Evolutionary conservation across 2,329 filamentous ascomycete genomes (phyloP).

Genomic region (Cladosporium phlei): DNA sequence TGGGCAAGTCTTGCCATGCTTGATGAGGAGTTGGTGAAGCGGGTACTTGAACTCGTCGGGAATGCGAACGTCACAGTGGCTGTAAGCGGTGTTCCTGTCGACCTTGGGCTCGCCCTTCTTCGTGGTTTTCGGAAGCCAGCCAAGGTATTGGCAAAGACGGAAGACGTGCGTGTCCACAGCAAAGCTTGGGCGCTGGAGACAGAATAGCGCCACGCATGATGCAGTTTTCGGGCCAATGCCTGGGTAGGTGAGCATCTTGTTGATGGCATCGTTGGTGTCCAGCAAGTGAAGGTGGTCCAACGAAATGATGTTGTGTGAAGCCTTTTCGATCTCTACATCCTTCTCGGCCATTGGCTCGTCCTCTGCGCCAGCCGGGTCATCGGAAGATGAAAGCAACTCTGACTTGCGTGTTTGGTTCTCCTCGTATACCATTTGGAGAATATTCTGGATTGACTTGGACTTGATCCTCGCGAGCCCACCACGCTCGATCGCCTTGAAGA

Average conservation of each 20-base stretch:
- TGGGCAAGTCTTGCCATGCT: conserved; percentile 58
- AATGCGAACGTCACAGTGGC: conserved; percentile 56
- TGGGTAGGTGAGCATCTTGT: conserved; percentile 53
- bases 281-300: conserved; percentile 57
- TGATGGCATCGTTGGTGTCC: conserved; percentile 53
- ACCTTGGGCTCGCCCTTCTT: conserved; percentile 43
- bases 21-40: conserved; percentile 58
- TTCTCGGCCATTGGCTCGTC: conserved; percentile 49
- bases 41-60: conserved; percentile 61
- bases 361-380: conserved; percentile 35
- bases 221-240: conserved; percentile 65
- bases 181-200: conserved; percentile 58
- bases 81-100: conserved; percentile 51
- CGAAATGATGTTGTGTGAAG: conserved; percentile 58
- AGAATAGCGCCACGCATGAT: conserved; percentile 61
- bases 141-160: conserved; percentile 57
- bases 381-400: conserved; percentile 41
- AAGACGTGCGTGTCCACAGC: conserved; percentile 65
- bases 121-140: conserved; percentile 52
- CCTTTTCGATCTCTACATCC: conserved; percentile 53
- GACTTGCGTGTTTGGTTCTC: conserved; percentile 59
- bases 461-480: conserved; percentile 70
- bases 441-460: conserved; percentile 66
- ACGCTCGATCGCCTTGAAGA: conserved; percentile 64
- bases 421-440: conserved; percentile 66